Evolutionary conservation across 345 rosid genomes (phyloP), one percentile per base, ranked within the genome.

Genomic region (Salix suchowensis): DNA sequence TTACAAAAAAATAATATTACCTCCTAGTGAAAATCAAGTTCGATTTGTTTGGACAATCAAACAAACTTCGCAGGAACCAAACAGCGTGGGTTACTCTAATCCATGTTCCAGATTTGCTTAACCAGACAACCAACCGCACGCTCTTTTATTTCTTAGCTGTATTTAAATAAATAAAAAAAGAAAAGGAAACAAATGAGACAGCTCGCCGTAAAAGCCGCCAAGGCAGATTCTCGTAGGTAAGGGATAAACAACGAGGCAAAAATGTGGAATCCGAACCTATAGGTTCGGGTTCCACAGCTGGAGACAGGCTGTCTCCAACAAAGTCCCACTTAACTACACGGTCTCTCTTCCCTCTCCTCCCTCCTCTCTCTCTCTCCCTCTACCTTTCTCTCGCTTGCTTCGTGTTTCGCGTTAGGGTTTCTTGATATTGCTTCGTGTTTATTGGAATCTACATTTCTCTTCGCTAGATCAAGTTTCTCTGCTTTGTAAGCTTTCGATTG

Each of bases 301-400:
- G 98, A 90, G 83, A 92, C 98, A 96, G 98, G 82, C 98, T 96
- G 99, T 92, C 98, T 88, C 91, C 97, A 93, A 93, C 98, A 88
- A 89, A 89, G 94, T 86, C 88, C 91, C 93, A 88, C 91, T 88
- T 64, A 86, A 77, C 84, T 80, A 74, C 83, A 79, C 11, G 71
- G 77, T 74, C 73, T 78, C 70, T 76, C 72, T 48, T 23, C 5
- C 19, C 42, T 58, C 69, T 52, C 30, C 50, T 55, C 54, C 37
- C 73, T 79, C 73, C 65, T 66, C 75, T 46, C 72, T 77, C 67
- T 28, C 67, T 37, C 54, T 15, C 74, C 39, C 36, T 14, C 10
- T 28, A 13, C 14, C 23, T 39, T 72, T 48, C 64, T 74, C 77
- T 64, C 70, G 76, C 69, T 30, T 39, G 70, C 40, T 4, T 1